These are phyloP conservation scores for Gryganskiella cystojenkinii DNA, from an alignment of 192 early-diverging fungal genomes.

Conservation along the genomic window DNA sequence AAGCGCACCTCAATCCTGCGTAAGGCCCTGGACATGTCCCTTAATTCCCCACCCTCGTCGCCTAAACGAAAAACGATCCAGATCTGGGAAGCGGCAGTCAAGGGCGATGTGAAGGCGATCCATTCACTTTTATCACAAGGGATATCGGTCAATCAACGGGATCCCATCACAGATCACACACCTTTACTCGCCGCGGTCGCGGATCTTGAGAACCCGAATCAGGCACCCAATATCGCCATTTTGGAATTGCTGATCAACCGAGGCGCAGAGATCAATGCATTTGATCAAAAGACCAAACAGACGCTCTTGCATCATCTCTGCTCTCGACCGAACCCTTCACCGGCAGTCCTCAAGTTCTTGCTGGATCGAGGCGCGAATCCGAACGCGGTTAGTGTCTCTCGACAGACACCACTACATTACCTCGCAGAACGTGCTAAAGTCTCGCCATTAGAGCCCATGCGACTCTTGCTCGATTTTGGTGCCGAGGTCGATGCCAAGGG, in stretches of 20 bases:
- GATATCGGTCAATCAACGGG: conserved; percentile 47
- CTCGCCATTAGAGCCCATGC: conserved; percentile 47
- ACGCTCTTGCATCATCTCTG: conserved; percentile 45
- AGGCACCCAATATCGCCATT: conserved; percentile 27
- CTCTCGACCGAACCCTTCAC: conserved; percentile 38
- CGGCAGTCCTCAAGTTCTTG: conserved; percentile 43
- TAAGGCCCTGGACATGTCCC: conserved; percentile 45
- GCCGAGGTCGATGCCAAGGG: conserved; percentile 49
- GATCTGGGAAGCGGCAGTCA: conserved; percentile 50
- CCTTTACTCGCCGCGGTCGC: conserved; percentile 41
- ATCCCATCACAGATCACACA: conserved; percentile 38
- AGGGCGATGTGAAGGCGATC: conserved; percentile 37
- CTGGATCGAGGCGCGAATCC: conserved; percentile 49
- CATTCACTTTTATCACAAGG: conserved; percentile 38
- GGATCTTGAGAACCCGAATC: conserved; percentile 38
- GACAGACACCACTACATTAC: conserved; percentile 45
- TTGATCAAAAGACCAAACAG: conserved; percentile 47
- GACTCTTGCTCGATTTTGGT: conserved; percentile 37
- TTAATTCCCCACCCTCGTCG: conserved; percentile 43
- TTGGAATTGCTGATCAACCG: conserved; percentile 47
- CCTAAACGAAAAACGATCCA: conserved; percentile 37
- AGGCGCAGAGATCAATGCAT: conserved; percentile 51
- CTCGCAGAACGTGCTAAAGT: conserved; percentile 38
- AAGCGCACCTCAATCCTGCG: conserved; percentile 42
- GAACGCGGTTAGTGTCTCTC: conserved; percentile 41